These are phyloP conservation scores for Fusarium algeriense DNA, from an alignment of 2,329 filamentous ascomycete genomes.

Conservation along the genomic window DNA sequence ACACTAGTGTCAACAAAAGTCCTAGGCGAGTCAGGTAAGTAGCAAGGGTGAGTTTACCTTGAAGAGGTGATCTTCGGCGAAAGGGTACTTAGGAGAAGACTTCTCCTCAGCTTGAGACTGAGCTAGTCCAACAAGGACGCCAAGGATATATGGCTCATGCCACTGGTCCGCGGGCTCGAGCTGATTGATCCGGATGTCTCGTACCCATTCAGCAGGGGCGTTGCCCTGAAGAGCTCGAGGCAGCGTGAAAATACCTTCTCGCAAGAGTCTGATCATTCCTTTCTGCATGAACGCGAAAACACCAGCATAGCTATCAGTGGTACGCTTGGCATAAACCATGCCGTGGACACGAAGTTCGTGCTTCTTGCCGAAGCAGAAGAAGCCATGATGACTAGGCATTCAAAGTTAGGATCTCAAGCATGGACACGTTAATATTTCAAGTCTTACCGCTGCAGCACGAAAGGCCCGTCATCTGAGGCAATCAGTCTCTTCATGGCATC, in stretches of 20 bases:
- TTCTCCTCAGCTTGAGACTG: slow-evolving; percentile 40
- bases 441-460: slow-evolving; percentile 38
- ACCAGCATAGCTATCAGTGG: slow-evolving; percentile 9
- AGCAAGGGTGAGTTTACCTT: slow-evolving; percentile 21
- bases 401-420: not conserved
- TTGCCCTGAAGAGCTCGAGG: slow-evolving; percentile 36
- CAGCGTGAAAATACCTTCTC: slow-evolving; percentile 29
- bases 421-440: fast-evolving
- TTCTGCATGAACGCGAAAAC: slow-evolving; percentile 43
- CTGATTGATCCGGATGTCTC: slow-evolving; percentile 33
- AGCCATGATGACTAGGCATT: slow-evolving; percentile 36
- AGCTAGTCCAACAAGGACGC: slow-evolving; percentile 40
- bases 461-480: slow-evolving; percentile 34
- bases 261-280: slow-evolving; percentile 37
- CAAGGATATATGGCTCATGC: slow-evolving; percentile 44
- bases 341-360: slow-evolving; percentile 43
- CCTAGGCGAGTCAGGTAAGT: not conserved
- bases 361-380: slow-evolving; percentile 40
- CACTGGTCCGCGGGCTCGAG: slow-evolving; percentile 36
- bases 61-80: slow-evolving; percentile 11
- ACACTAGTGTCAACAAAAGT: not conserved
- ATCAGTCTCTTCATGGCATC: slow-evolving; percentile 39
- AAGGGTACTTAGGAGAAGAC: not conserved
- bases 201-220: slow-evolving; percentile 28
- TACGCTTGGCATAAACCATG: slow-evolving; percentile 30